These are phyloP conservation scores for Stentor coeruleus DNA, from an alignment of 73 alveolate species.

Conservation along the genomic window DNA sequence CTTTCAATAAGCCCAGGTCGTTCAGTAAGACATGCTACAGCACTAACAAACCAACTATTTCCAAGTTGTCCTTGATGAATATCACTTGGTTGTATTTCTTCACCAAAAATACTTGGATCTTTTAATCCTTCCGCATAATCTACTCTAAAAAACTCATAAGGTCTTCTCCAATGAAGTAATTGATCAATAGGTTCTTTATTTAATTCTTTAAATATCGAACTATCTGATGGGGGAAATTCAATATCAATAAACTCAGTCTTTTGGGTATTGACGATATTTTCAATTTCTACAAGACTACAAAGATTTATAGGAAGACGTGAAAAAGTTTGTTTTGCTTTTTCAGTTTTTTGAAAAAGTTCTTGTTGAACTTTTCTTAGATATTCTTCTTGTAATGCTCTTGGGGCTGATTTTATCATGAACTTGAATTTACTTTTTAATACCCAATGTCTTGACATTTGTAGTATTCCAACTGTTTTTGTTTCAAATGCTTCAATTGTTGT, in stretches of 20 bases:
- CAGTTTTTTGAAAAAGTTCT: neutral
- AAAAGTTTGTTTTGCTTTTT: too few relatives aligned
- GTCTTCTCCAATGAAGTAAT: slow-evolving; percentile 53
- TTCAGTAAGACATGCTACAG: neutral
- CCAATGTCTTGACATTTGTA: neutral
- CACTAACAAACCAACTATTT: neutral
- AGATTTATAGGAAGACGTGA: neutral
- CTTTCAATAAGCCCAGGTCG: neutral
- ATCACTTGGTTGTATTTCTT: slow-evolving; percentile 44
- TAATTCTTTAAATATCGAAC: slow-evolving; percentile 16
- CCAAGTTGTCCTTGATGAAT: neutral
- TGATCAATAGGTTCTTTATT: neutral
- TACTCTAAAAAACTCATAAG: slow-evolving; percentile 40
- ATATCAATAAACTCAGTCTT: neutral
- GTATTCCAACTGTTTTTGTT: neutral
- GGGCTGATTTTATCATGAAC: neutral
- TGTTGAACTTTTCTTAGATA: neutral
- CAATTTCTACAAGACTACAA: neutral
- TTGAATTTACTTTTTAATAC: too few relatives aligned
- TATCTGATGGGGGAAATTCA: neutral
- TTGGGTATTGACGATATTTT: neutral
- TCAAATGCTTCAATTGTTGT: neutral
- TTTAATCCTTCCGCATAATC: slow-evolving; percentile 32
- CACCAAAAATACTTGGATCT: too few relatives aligned
- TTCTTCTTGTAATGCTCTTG: neutral